These are phyloP conservation scores for Gremmenia infestans DNA, from an alignment of 2,329 filamentous ascomycete species.

Conservation along the genomic window DNA sequence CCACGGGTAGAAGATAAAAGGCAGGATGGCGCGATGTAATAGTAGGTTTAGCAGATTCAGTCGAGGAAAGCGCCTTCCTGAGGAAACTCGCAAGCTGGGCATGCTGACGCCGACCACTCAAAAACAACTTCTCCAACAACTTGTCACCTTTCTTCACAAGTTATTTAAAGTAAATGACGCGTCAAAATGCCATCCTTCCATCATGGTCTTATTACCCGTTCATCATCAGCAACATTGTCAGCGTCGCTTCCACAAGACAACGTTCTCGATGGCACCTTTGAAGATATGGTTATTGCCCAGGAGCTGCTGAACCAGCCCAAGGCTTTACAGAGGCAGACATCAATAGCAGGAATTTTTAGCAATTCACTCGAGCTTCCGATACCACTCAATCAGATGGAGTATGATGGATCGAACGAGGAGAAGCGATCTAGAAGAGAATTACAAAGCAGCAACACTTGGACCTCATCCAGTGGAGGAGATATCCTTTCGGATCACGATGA, in stretches of 20 bases:
- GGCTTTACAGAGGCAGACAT: slow-evolving; percentile 17
- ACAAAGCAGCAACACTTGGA: slow-evolving; percentile 49
- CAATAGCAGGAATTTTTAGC: slow-evolving; percentile 9
- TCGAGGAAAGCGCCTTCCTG: not conserved
- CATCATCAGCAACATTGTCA: slow-evolving; percentile 26
- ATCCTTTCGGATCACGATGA: slow-evolving; percentile 45
- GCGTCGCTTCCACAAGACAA: slow-evolving; percentile 9
- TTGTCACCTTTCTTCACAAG: not conserved
- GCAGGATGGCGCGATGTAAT: not conserved
- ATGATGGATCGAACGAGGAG: slow-evolving; percentile 1
- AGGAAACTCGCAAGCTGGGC: not conserved
- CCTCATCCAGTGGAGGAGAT: slow-evolving; percentile 46
- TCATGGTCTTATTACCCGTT: slow-evolving; percentile 25
- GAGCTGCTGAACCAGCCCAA: slow-evolving; percentile 18
- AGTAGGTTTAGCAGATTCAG: not conserved
- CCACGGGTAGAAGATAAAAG: not conserved
- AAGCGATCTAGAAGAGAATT: slow-evolving; percentile 10
- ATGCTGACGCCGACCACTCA: not conserved
- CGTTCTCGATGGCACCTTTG: slow-evolving; percentile 6
- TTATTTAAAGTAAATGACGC: not conserved
- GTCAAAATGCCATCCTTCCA: slow-evolving; percentile 31
- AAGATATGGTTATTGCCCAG: slow-evolving; percentile 25
- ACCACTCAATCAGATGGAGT: not conserved
- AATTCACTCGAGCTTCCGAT: slow-evolving; percentile 1
- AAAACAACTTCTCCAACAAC: not conserved